Percentiles rank a stretch among this genome's conserved stretches.
Evolutionary conservation across 768 basidiomycete species (phyloP).

Genomic region (Pleurotus platypus): DNA sequence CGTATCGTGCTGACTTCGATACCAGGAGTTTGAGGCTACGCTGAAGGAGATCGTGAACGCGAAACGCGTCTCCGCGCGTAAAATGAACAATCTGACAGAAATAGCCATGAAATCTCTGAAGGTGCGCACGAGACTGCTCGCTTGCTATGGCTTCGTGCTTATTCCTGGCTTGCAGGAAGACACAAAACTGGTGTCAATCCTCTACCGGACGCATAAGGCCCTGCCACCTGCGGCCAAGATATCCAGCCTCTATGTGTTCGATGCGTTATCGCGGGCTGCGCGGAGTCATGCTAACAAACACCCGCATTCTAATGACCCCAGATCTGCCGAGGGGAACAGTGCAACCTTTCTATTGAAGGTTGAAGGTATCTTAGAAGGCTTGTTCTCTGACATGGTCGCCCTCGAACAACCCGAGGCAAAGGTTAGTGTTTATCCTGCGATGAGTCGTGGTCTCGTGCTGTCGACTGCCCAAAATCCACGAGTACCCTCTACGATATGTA

Average conservation of each 20-base stretch:
- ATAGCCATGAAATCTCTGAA: slow-evolving; percentile 74
- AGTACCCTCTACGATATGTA: slow-evolving; percentile 7
- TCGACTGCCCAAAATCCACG: neutral
- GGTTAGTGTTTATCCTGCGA: slow-evolving; percentile 55
- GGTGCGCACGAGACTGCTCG: slow-evolving; percentile 39
- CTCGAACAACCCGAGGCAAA: slow-evolving; percentile 68
- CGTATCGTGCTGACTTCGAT: slow-evolving; percentile 2
- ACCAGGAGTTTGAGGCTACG: slow-evolving; percentile 75
- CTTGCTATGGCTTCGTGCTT: neutral
- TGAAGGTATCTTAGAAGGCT: slow-evolving; percentile 85
- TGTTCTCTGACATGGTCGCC: slow-evolving; percentile 81
- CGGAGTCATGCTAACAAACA: slow-evolving; percentile 65
- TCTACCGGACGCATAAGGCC: slow-evolving; percentile 87
- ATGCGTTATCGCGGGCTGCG: slow-evolving; percentile 87
- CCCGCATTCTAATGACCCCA: slow-evolving; percentile 50
- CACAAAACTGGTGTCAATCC: slow-evolving; percentile 80
- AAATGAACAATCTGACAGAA: slow-evolving; percentile 75
- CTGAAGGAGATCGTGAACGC: slow-evolving; percentile 80
- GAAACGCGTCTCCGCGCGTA: slow-evolving; percentile 83
- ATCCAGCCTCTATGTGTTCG: slow-evolving; percentile 89
- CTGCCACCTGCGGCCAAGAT: slow-evolving; percentile 69
- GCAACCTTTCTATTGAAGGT: slow-evolving; percentile 87
- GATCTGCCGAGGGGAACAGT: slow-evolving; percentile 59
- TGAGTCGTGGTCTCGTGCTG: slow-evolving; percentile 3
- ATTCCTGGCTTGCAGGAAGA: slow-evolving; percentile 54